Evolutionary conservation across 192 early-diverging fungal genomes (phyloP), one percentile per base, ranked within the genome.

Genomic region (Chytriomyces sp.): DNA sequence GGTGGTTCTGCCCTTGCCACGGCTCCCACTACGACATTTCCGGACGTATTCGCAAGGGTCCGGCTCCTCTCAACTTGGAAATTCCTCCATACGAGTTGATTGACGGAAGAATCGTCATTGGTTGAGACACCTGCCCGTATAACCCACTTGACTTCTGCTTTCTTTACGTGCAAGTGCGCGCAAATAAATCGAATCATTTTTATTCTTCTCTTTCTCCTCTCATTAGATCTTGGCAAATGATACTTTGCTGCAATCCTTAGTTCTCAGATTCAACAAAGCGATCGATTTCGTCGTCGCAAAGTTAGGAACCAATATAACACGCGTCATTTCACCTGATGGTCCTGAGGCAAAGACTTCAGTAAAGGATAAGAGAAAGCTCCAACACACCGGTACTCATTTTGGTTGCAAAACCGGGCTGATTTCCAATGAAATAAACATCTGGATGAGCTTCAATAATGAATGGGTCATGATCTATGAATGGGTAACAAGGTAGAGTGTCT

Each of bases 1-100:
- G 96, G 75, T 99, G 96, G 96, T 99, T 96, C 90, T 99, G 96
- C 84, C 96, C 96, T 59, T 99, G 96, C 90, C 96, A 99, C 85
- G 96, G 96, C 65, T 99, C 96, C 40, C 96, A 99, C 80, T 99
- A 99, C 81, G 96, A 99, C 80, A 94, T 99, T 73, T 95, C 94
- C 64, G 96, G 96, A 52, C 94, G 96, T 84, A 95, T 96, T 72
- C 90, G 96, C 75, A 96, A 97, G 87, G 96, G 96, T 61, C 96
- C 96, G 32, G 96, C 96, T 63, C 96, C 96, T 37, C 87, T 99
- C 52, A 99, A 99, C 89, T 87, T 99, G 80, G 96, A 99, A 86
- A 89, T 99, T 66, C 96, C 96, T 57, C 78, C 73, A 72, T 89
- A 91, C 76, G 85, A 77, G 30, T 89, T 94, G 55, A 86, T 86